Percentiles rank a stretch among this genome's conserved stretches.
phyloP scores from a whole-genome alignment of 2,329 filamentous ascomycete species.

The Trichoderma oligosporum region DNA sequence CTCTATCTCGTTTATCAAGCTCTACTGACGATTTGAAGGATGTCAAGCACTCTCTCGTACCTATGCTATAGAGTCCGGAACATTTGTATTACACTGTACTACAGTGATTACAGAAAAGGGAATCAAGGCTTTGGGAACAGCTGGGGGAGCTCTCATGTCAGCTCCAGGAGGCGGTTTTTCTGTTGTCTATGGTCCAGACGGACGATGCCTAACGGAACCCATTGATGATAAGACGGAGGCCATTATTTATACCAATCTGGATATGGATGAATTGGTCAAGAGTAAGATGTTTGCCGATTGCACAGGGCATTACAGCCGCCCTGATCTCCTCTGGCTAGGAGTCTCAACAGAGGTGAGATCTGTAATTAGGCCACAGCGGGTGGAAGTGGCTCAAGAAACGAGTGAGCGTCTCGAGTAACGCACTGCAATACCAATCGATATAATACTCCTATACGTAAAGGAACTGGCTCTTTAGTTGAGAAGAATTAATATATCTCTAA shows the following conservation, averaged over 20 bases:
- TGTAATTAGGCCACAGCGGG: background rate
- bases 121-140: background rate
- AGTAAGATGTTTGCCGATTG: slow-evolving; percentile 10
- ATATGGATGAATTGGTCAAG: background rate
- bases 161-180: background rate
- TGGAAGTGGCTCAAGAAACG: background rate
- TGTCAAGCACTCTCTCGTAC: slow-evolving; percentile 12
- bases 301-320: slow-evolving; percentile 4
- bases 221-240: background rate
- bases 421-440: no score
- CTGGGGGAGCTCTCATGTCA: background rate
- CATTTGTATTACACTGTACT: slow-evolving; percentile 8
- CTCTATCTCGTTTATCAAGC: no score
- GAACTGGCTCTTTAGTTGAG: no score
- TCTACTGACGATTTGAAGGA: background rate
- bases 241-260: background rate
- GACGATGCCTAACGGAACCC: background rate
- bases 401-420: no score
- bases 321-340: slow-evolving; percentile 1
- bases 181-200: slow-evolving; percentile 3
- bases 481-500: no score
- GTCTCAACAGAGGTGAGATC: slow-evolving; percentile 4
- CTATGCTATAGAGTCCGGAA: slow-evolving; percentile 10
- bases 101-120: background rate
- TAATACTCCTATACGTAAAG: no score